phyloP scores from a whole-genome alignment of 2,329 filamentous ascomycete genomes.

The Phoma sp. region DNA sequence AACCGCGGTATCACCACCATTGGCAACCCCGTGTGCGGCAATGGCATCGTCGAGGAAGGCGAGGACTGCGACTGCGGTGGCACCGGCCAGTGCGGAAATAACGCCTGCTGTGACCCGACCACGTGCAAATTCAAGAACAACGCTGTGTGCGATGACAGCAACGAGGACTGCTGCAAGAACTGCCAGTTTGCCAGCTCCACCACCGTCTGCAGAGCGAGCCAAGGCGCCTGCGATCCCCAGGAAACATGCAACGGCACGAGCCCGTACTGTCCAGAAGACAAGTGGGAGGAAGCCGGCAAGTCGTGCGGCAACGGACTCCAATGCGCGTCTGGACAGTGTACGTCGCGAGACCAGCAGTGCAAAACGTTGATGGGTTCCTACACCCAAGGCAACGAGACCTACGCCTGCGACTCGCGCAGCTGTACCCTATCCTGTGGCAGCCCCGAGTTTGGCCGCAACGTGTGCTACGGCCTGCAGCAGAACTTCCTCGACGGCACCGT shows the following conservation, averaged over 20 bases:
- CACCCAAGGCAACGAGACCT: constrained; percentile 76
- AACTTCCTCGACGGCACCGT: constrained; percentile 93
- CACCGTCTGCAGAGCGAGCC: constrained; percentile 80
- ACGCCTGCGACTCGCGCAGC: constrained; percentile 74
- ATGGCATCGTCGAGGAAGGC: constrained; percentile 92
- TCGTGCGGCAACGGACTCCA: constrained; percentile 74
- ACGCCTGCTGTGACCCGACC: constrained; percentile 80
- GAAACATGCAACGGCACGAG: constrained; percentile 80
- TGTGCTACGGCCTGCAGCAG: constrained; percentile 80
- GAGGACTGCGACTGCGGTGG: constrained; percentile 98
- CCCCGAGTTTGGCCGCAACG: constrained; percentile 67
- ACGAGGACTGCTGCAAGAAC: constrained; percentile 80
- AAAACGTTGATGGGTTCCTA: constrained; percentile 79
- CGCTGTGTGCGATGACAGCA: constrained; percentile 82
- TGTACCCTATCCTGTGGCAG: constrained; percentile 81
- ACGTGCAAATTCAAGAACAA: constrained; percentile 83
- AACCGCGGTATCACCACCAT: constrained; percentile 85
- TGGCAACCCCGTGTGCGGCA: constrained; percentile 85
- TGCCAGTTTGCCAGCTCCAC: constrained; percentile 72
- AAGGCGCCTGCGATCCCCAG: constrained; percentile 81
- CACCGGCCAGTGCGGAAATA: constrained; percentile 69
- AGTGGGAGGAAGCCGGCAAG: constrained; percentile 71
- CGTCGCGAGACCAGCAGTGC: constrained; percentile 88
- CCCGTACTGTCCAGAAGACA: constrained; percentile 76
- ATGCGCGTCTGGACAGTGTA: constrained; percentile 94